Evolutionary conservation across 306 rosid species (phyloP), one percentile per base, ranked within the genome.

Genomic region (Hippophae gyantsensis): DNA sequence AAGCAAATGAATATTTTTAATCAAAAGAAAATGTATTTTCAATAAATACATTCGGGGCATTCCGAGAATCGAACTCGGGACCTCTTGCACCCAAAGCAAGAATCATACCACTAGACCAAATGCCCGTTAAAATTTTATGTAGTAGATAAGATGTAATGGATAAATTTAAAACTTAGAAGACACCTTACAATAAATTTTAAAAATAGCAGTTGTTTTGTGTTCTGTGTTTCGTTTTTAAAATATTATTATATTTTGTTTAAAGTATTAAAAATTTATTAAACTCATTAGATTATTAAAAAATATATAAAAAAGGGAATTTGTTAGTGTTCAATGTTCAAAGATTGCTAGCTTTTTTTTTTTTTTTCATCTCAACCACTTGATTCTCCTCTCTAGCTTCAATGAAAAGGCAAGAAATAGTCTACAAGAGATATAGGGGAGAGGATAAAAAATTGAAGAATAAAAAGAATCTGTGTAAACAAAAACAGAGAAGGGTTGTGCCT

Each of bases 61-160:
- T 70, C 59, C 42, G 54, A 70, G 60, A 56, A 70, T 63, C 41
- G 54, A 70, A 70, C 59, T 63, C 55, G 56, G 60, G 64, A 63
- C 69, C 74, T 62, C 64, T 62, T 38, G 64, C 69, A 63, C 74
- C 69, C 69, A n/a, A 70, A 70, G 75, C 70, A 57, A 52, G 75
- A 64, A 71, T 71, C 70, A 58, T 64, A 64, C 75, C 66, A 58
- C 67, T 68, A 68, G 72, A 60, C 72, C 72, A 60, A 68, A 60
- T 68, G 72, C 72, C 65, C 64, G n/a, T 55, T 6, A 26, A 8
- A 25, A 13, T 10, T 27, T 13, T 6, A 45, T 47, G 6, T 26
- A 1, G 8, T 46, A 1, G 23, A 18, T 18, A 18, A 18, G 23
- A 18, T 18, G 23, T 18, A 18, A 18, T 18, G 23, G 23, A 18